Evolutionary conservation across 768 basidiomycete genomes (phyloP), one percentile per base, ranked within the genome.

Genomic region (Floccularia luteovirens): DNA sequence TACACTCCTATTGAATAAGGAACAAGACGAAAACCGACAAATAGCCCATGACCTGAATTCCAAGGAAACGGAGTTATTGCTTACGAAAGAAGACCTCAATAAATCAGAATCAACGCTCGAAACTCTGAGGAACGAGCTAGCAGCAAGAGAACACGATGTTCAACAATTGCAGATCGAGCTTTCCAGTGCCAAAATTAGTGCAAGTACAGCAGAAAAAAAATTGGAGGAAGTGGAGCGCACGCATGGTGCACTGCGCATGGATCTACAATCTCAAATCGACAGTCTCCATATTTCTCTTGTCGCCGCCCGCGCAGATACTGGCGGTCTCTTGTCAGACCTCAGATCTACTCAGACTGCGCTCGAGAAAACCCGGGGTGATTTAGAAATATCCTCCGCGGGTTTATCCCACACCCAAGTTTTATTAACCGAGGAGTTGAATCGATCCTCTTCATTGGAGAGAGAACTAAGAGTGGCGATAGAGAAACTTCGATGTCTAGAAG

Each of bases 401-500:
- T 28, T 59, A 20, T 39, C 22, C 4, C 44, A 48, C 30, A 39
- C 41, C 10, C 52, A 38, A 39, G 39, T 20, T 7, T 43, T 33
- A 17, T 35, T 58, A 13, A 43, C 32, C 11, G 33, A 39, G 3
- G 61, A 54, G 39, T 42, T 33, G 23, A 30, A 36, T 19, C 48
- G 48, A 20, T 39, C 42, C 16, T 22, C 28, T 10, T 35, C 23
- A 19, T 24, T 62, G 22, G 47, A 57, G 36, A 35, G 40, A 8
- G 51, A 58, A 20, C 41, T 61, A 12, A 41, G 2, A 3, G 42
- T 43, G 13, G 46, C 51, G 8, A 38, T 44, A 17, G 39, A 19
- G n/a, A 52, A 41, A 41, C 43, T 44, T 21, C 46, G 44, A 33
- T 56, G 59, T 27, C 52, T 51, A 1, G 65, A 66, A 42, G 55